Conservation (phyloP, 2,329 filamentous ascomycete species). For the Podosphaera leucotricha region DNA sequence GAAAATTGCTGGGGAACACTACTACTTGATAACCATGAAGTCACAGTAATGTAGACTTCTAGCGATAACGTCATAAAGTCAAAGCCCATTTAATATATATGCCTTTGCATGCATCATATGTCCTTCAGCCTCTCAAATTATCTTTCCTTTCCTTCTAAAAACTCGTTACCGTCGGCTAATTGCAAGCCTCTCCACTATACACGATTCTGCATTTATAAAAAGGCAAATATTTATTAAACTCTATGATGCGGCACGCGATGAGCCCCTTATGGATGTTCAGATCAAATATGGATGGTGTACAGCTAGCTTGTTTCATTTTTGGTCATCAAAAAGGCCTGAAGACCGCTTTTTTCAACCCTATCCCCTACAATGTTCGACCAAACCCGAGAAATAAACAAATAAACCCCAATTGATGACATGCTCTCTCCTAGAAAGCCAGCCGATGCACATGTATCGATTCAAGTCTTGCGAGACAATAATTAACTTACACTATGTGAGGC, state of each 20-base stretch:
- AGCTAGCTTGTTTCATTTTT: no score
- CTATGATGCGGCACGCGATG: neutral
- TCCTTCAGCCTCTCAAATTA: neutral
- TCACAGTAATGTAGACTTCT: no score
- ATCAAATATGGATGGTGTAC: neutral
- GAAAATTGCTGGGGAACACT: no score
- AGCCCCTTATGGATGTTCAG: neutral
- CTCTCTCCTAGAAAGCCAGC: neutral
- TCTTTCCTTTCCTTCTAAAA: neutral
- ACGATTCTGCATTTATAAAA: no score
- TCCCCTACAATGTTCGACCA: no score
- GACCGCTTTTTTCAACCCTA: no score
- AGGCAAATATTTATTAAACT: neutral
- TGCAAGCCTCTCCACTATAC: no score
- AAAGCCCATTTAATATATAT: neutral
- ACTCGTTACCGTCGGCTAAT: no score
- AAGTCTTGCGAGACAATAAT: neutral
- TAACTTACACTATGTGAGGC: neutral
- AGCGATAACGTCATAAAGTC: neutral
- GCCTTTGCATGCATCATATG: neutral
- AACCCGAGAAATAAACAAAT: no score
- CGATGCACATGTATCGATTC: neutral
- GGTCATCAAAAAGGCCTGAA: no score
- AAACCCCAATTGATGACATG: neutral
- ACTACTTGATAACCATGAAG: no score